Base-by-base conservation (phyloP, 2,329 filamentous ascomycete genomes). In the Claviceps maximensis region DNA sequence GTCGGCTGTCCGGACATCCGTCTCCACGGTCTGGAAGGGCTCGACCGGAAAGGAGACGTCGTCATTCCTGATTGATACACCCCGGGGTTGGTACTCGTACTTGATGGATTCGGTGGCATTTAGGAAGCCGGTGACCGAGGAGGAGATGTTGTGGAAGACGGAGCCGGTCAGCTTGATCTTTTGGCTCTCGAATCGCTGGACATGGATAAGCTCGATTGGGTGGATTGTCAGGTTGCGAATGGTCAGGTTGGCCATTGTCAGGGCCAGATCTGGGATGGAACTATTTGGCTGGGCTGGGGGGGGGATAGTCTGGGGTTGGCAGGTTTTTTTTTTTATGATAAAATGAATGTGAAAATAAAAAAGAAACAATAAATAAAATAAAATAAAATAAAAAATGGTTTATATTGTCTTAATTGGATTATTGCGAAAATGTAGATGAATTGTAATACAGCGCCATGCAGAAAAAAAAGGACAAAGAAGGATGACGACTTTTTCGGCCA, bases 211-310 rank as follows among this genome's bases (percentile, higher is more conserved):
- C 59, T 84, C 80, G 53, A 95, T 73, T n/a, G 82, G 76, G 49
- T 79, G 83, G 54, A 79, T 74, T 46, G 87, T 91, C 58, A 95
- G 73, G 67, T 96, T 96, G 62, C 90, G 88, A 61, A 96, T 80
- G 4, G 79, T 86, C 59, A 95, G 72, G 54, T 71, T 67, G 19
- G 72, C 67, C 75, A 78, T 79, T 53, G 54, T 58, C 4, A 31
- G n/a, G n/a, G n/a, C n/a, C n/a, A n/a, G n/a, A n/a, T n/a, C n/a
- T n/a, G n/a, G n/a, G n/a, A n/a, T n/a, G n/a, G n/a, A n/a, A n/a
- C n/a, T n/a, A n/a, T 31, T 31, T 31, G 29, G 29, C 29, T 9
- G 4, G 7, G 29, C 29, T 31, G 29, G 29, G 29, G 10, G 7
- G 7, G 29, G 7, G 38, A 19, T 17, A 19, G 38, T n/a, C 36